Conservation (phyloP, 352 stramenopile genomes). For the Thalassiosira livingstoniorum region DNA sequence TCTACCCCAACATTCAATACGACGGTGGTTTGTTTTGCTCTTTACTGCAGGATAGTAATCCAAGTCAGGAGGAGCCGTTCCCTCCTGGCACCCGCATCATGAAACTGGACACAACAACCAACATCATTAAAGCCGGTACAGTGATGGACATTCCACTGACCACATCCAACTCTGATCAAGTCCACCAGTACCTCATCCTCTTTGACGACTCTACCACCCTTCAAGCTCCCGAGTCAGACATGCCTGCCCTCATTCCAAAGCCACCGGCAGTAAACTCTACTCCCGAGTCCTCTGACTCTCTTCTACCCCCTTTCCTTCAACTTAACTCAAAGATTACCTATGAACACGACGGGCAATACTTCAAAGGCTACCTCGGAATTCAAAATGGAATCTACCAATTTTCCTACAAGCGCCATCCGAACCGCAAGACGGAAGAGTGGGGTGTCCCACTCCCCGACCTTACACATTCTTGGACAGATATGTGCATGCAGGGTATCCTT, state of each 20-base stretch:
- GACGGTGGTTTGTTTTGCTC: constrained; percentile 17
- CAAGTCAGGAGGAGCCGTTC: constrained; percentile 18
- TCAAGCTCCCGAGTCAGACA: too few species aligned
- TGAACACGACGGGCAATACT: constrained; percentile 10
- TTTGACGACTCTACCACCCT: not conserved
- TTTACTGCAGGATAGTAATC: constrained; percentile 1
- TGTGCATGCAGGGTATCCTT: constrained; percentile 8
- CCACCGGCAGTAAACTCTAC: too few species aligned
- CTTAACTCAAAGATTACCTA: constrained; percentile 14
- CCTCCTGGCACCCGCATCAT: constrained; percentile 12
- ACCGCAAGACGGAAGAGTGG: not conserved
- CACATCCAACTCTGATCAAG: not conserved
- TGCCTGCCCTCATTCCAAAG: too few species aligned
- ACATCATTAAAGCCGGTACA: not conserved
- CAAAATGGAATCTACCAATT: not conserved
- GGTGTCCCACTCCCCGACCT: constrained; percentile 19
- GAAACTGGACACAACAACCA: not conserved
- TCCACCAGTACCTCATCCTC: not conserved
- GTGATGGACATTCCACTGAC: not conserved
- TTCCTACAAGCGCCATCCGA: not conserved
- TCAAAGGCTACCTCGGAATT: constrained; percentile 12
- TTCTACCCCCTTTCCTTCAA: constrained; percentile 7
- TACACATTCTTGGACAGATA: not conserved
- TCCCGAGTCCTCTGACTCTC: not conserved
- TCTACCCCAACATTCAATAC: constrained; percentile 9